phyloP scores from a whole-genome alignment of 2,329 filamentous ascomycete species.

The Verruconis gallopava region DNA sequence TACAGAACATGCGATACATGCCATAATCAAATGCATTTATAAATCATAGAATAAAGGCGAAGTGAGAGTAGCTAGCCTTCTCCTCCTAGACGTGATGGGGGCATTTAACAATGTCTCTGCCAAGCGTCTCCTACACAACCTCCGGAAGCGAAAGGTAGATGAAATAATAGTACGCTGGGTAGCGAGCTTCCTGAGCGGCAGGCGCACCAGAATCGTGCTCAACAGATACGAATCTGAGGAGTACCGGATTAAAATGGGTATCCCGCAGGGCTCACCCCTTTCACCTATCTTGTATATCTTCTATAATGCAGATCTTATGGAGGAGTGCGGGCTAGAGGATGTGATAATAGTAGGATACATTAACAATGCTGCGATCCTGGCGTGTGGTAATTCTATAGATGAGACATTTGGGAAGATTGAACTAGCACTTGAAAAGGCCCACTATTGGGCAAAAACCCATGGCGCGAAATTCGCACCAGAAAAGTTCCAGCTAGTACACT shows the following conservation, averaged over 20 bases:
- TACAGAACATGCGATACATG: conserved; percentile 18
- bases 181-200: conserved; percentile 12
- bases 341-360: conserved; percentile 15
- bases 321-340: conserved; percentile 13
- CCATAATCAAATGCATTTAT: conserved; percentile 17
- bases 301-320: conserved; percentile 20
- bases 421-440: conserved; percentile 12
- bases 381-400: conserved; percentile 12
- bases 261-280: conserved; percentile 13
- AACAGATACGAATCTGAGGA: conserved; percentile 11
- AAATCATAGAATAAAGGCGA: conserved; percentile 13
- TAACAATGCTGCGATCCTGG: conserved; percentile 16
- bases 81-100: conserved; percentile 20
- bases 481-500: conserved; percentile 20
- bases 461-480: conserved; percentile 18
- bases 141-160: conserved; percentile 2
- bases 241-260: conserved; percentile 12
- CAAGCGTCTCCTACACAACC: conserved; percentile 16
- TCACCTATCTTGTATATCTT: conserved; percentile 19
- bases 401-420: conserved; percentile 14
- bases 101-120: conserved; percentile 21
- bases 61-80: conserved; percentile 18
- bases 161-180: conserved; percentile 8
- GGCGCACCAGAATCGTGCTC: conserved; percentile 12
- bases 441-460: conserved; percentile 17